These are phyloP conservation scores for Hondaea fermentalgiana DNA, from an alignment of 108 stramenopile species.

Conservation along the genomic window DNA sequence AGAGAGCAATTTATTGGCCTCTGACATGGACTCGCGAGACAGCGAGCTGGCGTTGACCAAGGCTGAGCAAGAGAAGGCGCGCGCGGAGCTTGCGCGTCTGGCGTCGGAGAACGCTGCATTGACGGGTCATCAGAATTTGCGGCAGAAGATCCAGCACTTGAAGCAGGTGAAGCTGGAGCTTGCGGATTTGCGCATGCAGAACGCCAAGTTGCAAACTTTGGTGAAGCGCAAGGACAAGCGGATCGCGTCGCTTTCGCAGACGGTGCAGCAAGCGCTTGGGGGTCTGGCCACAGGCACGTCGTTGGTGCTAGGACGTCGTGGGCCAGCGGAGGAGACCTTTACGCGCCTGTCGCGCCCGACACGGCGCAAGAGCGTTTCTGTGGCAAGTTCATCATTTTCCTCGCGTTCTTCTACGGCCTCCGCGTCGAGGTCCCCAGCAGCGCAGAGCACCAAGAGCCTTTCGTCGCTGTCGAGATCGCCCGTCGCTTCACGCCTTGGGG, in stretches of 20 bases:
- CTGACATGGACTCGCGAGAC: background rate
- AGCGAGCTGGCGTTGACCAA: background rate
- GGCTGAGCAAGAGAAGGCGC: background rate
- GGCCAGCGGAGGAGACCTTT: no score
- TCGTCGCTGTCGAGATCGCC: no score
- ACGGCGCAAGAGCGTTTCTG: no score
- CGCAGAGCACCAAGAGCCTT: no score
- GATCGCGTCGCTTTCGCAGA: background rate
- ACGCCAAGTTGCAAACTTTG: background rate
- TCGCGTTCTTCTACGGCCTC: no score
- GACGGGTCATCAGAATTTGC: background rate
- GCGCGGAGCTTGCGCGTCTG: background rate
- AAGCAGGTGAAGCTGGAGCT: conserved; percentile 11
- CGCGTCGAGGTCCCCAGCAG: no score
- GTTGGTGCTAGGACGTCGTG: no score
- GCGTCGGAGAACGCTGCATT: background rate
- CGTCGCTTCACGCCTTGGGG: no score
- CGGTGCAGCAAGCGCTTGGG: background rate
- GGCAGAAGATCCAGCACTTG: conserved; percentile 7
- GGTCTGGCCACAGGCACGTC: background rate
- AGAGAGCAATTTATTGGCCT: background rate
- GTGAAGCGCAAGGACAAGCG: background rate
- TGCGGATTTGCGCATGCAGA: background rate
- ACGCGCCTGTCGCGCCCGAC: no score
- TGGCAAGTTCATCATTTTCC: no score